Base-by-base conservation (phyloP, 2,329 filamentous ascomycete genomes). In the Xylariaceae sp. region DNA sequence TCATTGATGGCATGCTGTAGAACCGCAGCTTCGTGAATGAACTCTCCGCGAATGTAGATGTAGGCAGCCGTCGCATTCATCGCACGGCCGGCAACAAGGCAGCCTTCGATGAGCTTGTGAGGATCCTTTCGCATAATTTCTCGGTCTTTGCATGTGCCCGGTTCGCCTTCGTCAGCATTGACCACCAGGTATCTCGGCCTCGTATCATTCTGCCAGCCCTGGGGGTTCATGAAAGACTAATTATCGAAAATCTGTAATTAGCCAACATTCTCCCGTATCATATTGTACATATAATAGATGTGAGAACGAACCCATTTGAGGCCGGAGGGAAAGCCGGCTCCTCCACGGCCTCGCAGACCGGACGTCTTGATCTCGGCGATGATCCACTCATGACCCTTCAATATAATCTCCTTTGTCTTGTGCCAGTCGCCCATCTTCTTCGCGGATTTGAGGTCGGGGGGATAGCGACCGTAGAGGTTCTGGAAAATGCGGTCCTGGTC, bases 71-170 rank as follows among this genome's bases (percentile, higher is more conserved):
- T 94, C 70, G 91, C 94, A 77, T 99, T 99, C 94, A 99, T 99
- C 70, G 94, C 91, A 70, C 94, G 88, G 50, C 94, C 94, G 64
- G 94, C 91, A 47, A 99, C 87, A 61, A 99, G 80, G 74, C 94
- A 99, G 71, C 94, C 94, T 77, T 99, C 94, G 70, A 99, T 80
- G 62, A 99, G 88, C 82, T 99, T 99, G 80, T 99, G 94, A 60
- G 94, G 94, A 73, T 99, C 94, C 78, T 99, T 99, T 76, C 94
- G 91, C 94, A 99, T 99, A 65, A 99, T 99, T 75, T 99, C 94
- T 70, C 94, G 87, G 74, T 99, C 94, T 79, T 99, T 99, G 86
- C 94, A 99, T 51, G 94, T 99, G 73, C 94, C 94, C 32, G 94
- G 94, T 76, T 99, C 94, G 69, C 94, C 94, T 78, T 99, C 94